Conservation (phyloP, 2,329 filamentous ascomycete genomes). For the Arthroderma sp. region DNA sequence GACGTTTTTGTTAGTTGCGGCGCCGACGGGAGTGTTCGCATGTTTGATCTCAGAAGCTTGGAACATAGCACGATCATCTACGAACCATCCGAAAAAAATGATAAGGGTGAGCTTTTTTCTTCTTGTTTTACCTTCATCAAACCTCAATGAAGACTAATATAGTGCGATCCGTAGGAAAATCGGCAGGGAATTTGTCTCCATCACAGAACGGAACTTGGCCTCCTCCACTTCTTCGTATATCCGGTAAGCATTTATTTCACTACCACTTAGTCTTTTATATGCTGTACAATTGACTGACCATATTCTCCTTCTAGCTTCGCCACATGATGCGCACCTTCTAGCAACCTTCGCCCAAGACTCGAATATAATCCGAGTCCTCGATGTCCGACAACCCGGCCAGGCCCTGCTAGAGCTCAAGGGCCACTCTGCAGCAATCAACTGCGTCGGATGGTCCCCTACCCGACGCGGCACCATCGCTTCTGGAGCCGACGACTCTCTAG, state of each 20-base stretch:
- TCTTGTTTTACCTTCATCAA: no score
- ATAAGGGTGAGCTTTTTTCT: constrained; percentile 39
- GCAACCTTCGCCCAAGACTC: constrained; percentile 96
- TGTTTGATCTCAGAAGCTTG: constrained; percentile 93
- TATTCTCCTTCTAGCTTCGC: constrained; percentile 49
- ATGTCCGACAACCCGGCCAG: constrained; percentile 91
- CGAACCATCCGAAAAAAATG: constrained; percentile 79
- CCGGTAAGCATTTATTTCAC: constrained; percentile 21
- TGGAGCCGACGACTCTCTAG: constrained; percentile 80
- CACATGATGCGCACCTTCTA: constrained; percentile 86
- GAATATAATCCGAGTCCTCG: constrained; percentile 81
- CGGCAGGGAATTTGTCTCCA: constrained; percentile 47
- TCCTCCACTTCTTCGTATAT: constrained; percentile 37
- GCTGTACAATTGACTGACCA: constrained; percentile 7
- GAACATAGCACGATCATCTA: constrained; percentile 99
- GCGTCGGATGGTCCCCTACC: constrained; percentile 87
- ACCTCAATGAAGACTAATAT: no score
- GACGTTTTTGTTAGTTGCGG: constrained; percentile 98
- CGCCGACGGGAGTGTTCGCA: constrained; percentile 91
- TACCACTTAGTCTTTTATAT: background rate
- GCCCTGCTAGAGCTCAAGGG: constrained; percentile 86
- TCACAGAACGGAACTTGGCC: constrained; percentile 43
- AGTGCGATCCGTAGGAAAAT: no score
- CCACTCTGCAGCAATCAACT: constrained; percentile 74
- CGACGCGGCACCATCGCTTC: constrained; percentile 80